These are phyloP conservation scores for Zymoseptoria tritici DNA, from an alignment of 2,329 filamentous ascomycete species.

Conservation along the genomic window DNA sequence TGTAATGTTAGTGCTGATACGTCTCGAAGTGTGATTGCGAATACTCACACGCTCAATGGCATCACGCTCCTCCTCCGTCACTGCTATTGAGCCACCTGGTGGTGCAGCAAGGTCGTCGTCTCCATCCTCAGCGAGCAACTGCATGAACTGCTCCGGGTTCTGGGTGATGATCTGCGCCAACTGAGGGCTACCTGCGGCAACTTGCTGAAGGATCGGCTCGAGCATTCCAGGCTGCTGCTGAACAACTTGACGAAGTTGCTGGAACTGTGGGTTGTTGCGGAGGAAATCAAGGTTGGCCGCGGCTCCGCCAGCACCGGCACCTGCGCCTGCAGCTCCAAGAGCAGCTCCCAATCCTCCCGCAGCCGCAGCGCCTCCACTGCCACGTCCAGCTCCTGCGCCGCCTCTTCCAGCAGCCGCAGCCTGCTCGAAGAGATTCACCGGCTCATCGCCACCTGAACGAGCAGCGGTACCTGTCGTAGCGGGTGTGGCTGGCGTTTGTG, in stretches of 20 bases:
- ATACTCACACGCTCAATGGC: slow-evolving; percentile 82
- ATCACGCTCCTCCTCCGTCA: slow-evolving; percentile 93
- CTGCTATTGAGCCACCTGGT: slow-evolving; percentile 81
- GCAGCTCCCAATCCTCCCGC: slow-evolving; percentile 31
- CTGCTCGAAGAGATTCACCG: slow-evolving; percentile 86
- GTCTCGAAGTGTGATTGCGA: neutral
- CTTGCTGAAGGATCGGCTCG: slow-evolving; percentile 93
- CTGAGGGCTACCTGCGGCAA: slow-evolving; percentile 89
- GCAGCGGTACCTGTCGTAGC: slow-evolving; percentile 51
- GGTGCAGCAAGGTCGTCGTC: slow-evolving; percentile 76
- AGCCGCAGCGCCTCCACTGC: slow-evolving; percentile 37
- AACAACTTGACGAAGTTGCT: slow-evolving; percentile 92
- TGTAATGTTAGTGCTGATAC: slow-evolving; percentile 11
- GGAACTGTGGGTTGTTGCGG: slow-evolving; percentile 92
- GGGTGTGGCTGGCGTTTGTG: slow-evolving; percentile 33
- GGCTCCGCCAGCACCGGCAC: slow-evolving; percentile 42
- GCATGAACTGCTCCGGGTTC: slow-evolving; percentile 89
- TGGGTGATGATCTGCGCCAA: slow-evolving; percentile 85
- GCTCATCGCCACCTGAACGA: slow-evolving; percentile 65
- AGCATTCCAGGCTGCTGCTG: slow-evolving; percentile 98
- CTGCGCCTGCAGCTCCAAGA: slow-evolving; percentile 30
- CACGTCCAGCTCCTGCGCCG: slow-evolving; percentile 37
- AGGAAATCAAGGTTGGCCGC: slow-evolving; percentile 78
- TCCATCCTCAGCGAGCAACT: slow-evolving; percentile 77
- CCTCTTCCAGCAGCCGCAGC: slow-evolving; percentile 30